Base-by-base conservation (phyloP, 2,329 filamentous ascomycete genomes). In the Fusarium drepaniforme region DNA sequence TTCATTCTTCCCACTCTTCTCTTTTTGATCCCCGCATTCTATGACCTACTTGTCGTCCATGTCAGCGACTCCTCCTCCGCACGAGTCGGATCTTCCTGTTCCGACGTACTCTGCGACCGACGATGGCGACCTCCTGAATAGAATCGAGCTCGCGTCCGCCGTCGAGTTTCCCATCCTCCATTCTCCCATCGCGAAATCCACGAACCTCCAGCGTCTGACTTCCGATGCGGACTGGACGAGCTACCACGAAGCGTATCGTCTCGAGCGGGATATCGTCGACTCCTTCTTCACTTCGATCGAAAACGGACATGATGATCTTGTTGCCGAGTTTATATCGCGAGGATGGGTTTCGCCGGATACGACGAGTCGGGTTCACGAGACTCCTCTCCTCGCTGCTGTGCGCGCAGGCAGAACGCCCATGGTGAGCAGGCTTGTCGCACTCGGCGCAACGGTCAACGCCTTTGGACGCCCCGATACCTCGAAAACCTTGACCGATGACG, bases 301-400 rank as follows among this genome's bases (percentile, higher is more conserved):
- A 21, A 60, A 42, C 44, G 77, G 75, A 0, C 74, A 82, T 51
- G 74, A 77, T 62, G 81, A 80, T 5, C 28, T 80, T 4, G 80
- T 84, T 25, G 64, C 74, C 16, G 63, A 73, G n/a, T 80, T 84
- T 28, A 70, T 86, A 58, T 21, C 70, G 5, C 70, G 65, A 6
- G 84, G 84, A 7, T 78, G 84, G 68, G 79, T 86, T 59, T 84
- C 83, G 16, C 84, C 84, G 6, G 83, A 85, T 75, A 79, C 81
- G 4, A 78, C 80, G 28, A 73, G 75, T 66, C 13, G 12, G 8
- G 42, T 23, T 5, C 80, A 81, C 21, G 72, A 79, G 35, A 85
- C 84, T 3, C 83, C 84, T 1, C 78, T 86, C 33, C 75, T 85
- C 13, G 79, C 80, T 2, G 83, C 84, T 28, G 78, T 85, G n/a